Evolutionary conservation across 1,139 yeast genomes (phyloP), one percentile per base, ranked within the genome.

Genomic region (Pichia sp.): DNA sequence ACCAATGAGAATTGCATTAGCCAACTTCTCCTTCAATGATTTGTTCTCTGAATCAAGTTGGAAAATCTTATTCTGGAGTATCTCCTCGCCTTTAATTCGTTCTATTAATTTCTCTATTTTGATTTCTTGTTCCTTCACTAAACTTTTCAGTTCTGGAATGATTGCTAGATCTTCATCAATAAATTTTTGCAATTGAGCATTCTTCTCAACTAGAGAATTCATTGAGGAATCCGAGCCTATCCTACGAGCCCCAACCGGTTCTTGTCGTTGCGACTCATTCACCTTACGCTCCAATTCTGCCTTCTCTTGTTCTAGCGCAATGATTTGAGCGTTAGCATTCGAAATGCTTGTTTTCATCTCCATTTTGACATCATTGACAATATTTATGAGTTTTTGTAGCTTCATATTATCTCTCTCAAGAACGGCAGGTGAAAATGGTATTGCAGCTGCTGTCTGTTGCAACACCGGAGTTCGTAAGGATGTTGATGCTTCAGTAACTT

Each of bases 101-200:
- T 51, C 46, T n/a, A 66, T 56, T 44, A 74, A 62, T 7, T 54
- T 51, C 5, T 56, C 55, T 27, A 78, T 66, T 45, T 66, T 63
- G 7, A 57, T 62, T 41, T 72, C 73, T 57, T 80, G 87, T 6
- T 60, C 58, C 47, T 71, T 66, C 28, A 81, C 67, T 20, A 81
- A 54, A 28, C 64, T 62, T 51, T 78, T 81, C 52, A 81, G 59
- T 22, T 66, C 65, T 8, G 69, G 62, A 30, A 78, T 60, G 39
- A 75, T 74, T 4, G 72, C 60, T 39, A 79, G 62, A 47, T 76
- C 78, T 31, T 71, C 64, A 38, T 71, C 64, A 63, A 79, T 68
- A 35, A 77, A 62, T 3, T 76, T 11, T 30, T 38, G 19, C 22
- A 35, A 15, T 20, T 27, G 16, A 9, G n/a, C 3, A 30, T 33